Percentiles rank a stretch among this genome's conserved stretches.
Evolutionary conservation across 257 asterid species (phyloP).

Genomic region (Solanum chaucha): DNA sequence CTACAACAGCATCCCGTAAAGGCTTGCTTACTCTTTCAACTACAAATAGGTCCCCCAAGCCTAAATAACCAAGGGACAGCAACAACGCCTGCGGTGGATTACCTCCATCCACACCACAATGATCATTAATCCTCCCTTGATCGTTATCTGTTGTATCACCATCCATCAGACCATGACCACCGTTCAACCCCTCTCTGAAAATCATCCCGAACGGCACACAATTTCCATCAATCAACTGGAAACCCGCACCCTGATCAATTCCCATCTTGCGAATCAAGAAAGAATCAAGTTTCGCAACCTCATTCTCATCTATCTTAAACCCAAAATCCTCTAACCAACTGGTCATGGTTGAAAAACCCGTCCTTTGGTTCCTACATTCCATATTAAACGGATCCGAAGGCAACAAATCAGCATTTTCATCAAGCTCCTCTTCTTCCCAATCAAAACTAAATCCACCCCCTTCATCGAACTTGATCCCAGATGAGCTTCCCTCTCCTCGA

Average conservation of each 20-base stretch:
- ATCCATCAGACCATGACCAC: constrained; percentile 5
- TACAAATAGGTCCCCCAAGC: constrained; percentile 45
- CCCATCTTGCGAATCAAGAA: constrained; percentile 21
- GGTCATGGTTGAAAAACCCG: constrained; percentile 14
- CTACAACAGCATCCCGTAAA: constrained; percentile 39
- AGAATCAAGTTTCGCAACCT: constrained; percentile 23
- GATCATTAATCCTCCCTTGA: constrained; percentile 8
- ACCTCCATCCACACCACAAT: constrained; percentile 15
- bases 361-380: constrained; percentile 15
- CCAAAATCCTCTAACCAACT: constrained; percentile 41
- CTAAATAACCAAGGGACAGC: constrained; percentile 48
- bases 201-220: background rate
- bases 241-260: constrained; percentile 18
- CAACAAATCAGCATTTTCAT: constrained; percentile 42
- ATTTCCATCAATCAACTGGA: constrained; percentile 8
- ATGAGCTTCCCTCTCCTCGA: constrained; percentile 16
- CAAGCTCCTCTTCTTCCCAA: background rate
- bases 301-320: constrained; percentile 22
- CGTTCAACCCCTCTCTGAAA: constrained; percentile 10
- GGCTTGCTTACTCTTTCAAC: constrained; percentile 66
- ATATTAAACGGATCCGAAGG: constrained; percentile 60
- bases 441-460: constrained; percentile 10
- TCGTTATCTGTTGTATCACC: background rate
- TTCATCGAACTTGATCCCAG: constrained; percentile 12
- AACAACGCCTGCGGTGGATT: constrained; percentile 39